Base-by-base conservation (phyloP, 2,329 filamentous ascomycete species). In the Xylaria digitata region DNA sequence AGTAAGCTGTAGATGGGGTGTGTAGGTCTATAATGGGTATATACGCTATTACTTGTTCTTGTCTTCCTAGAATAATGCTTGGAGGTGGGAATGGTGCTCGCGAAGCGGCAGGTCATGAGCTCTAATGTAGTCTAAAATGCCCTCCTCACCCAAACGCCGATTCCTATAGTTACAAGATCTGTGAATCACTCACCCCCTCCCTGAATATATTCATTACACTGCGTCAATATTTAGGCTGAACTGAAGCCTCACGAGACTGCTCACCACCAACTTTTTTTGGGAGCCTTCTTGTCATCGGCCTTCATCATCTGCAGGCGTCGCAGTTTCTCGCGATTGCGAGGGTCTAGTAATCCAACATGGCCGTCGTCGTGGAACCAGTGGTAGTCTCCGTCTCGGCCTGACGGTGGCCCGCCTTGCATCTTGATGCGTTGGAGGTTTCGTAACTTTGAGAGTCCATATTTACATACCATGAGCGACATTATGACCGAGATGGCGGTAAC, bases 391-490 rank as follows among this genome's bases (percentile, higher is more conserved):
- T 71, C 65, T 21, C 68, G 45, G 23, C 71, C 68, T 37, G 61
- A 23, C 21, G 63, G 66, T 19, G 74, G 45, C 9, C 67, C 67
- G 46, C 75, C 76, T 57, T 75, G 75, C 77, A 78, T 77, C 67
- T 75, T 77, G 69, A 78, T 76, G 54, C 75, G 75, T 70, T 78
- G 75, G 4, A 77, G 70, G 77, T 91, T 92, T 71, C 92, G 89
- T 70, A 99, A 86, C 79, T 93, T 96, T 59, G 86, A 85, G 54
- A 98, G 85, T 5, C 96, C 94, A 79, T 95, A 97, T 74, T 88
- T 86, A 81, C 92, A 95, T 58, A 97, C 92, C 8, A 94, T 73
- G 61, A 90, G 86, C 15, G 92, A 93, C 78, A 94, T 89, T 63
- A 90, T 74, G 63, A 90, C 86, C 64, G 92, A 96, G 67, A 87